Evolutionary conservation across 306 rosid species (phyloP).

Genomic region (Sphenostylis stenocarpa): DNA sequence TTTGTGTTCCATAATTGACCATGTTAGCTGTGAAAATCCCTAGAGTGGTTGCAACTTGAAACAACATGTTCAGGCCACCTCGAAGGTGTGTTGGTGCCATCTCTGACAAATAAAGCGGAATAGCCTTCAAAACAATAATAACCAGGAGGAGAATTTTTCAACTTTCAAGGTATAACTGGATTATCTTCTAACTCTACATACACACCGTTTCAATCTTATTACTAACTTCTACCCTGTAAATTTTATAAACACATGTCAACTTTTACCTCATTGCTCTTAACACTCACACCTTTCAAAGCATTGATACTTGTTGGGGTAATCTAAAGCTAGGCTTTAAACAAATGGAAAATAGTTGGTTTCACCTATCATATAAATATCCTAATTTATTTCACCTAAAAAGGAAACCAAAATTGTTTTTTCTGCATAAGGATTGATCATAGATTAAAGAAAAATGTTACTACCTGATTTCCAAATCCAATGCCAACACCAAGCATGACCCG

Average conservation of each 20-base stretch:
- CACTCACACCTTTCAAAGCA: neutral
- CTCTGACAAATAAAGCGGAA: constrained; percentile 90
- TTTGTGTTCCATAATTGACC: constrained; percentile 84
- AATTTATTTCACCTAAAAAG: neutral
- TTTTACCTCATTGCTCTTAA: neutral
- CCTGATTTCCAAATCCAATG: constrained; percentile 97
- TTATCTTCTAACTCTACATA: constrained; percentile 25
- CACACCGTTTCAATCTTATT: constrained; percentile 26
- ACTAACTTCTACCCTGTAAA: constrained; percentile 14
- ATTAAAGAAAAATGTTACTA: constrained; percentile 26
- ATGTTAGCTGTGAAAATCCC: constrained; percentile 92
- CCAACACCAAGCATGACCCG: constrained; percentile 95
- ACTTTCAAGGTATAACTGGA: constrained; percentile 6
- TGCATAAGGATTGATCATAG: neutral
- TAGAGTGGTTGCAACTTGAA: constrained; percentile 85
- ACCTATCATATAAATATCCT: neutral
- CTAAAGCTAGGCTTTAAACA: neutral
- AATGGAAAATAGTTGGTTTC: neutral
- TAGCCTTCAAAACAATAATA: constrained; percentile 62
- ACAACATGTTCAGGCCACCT: constrained; percentile 93
- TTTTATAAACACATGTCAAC: neutral
- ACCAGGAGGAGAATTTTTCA: constrained; percentile 28
- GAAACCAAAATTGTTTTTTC: neutral
- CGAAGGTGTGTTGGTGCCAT: constrained; percentile 94
- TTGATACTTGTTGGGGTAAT: neutral